phyloP scores from a whole-genome alignment of 352 stramenopile genomes.

The Phytophthora cryptogea region DNA sequence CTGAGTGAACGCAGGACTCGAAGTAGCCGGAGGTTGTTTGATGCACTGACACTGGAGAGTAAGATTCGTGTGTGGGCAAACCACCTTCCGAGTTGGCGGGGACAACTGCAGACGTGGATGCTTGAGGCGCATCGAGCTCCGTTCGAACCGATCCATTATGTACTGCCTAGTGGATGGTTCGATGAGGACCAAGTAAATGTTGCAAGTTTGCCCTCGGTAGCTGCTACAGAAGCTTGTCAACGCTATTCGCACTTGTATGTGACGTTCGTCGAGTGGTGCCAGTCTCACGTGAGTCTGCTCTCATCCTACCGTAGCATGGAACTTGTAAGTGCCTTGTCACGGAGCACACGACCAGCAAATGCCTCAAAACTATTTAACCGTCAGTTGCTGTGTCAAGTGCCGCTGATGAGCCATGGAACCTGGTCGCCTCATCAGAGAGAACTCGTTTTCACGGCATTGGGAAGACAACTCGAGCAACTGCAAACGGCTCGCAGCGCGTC shows the following conservation, averaged over 20 bases:
- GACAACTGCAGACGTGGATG: conserved; percentile 47
- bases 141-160: conserved; percentile 31
- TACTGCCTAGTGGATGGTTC: conserved; percentile 17
- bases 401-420: background rate
- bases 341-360: conserved; percentile 19
- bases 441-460: conserved; percentile 17
- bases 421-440: conserved; percentile 17
- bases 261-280: conserved; percentile 43
- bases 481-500: conserved; percentile 13
- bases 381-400: conserved; percentile 27
- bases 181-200: background rate
- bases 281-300: conserved; percentile 32
- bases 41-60: conserved; percentile 27
- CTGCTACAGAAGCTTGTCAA: conserved; percentile 17
- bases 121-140: conserved; percentile 36
- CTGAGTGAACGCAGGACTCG: background rate
- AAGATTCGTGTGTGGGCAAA: conserved; percentile 46
- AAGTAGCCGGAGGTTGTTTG: conserved; percentile 24
- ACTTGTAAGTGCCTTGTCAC: conserved; percentile 35
- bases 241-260: conserved; percentile 48
- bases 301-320: conserved; percentile 45
- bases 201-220: background rate
- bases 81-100: conserved; percentile 43
- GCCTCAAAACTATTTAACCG: conserved; percentile 27
- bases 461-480: conserved; percentile 24